A percentile compares a stretch with the other conserved stretches of the same genome.
These are phyloP conservation scores for Globisporangium splendens DNA, from an alignment of 352 stramenopile species.

Conservation along the genomic window DNA sequence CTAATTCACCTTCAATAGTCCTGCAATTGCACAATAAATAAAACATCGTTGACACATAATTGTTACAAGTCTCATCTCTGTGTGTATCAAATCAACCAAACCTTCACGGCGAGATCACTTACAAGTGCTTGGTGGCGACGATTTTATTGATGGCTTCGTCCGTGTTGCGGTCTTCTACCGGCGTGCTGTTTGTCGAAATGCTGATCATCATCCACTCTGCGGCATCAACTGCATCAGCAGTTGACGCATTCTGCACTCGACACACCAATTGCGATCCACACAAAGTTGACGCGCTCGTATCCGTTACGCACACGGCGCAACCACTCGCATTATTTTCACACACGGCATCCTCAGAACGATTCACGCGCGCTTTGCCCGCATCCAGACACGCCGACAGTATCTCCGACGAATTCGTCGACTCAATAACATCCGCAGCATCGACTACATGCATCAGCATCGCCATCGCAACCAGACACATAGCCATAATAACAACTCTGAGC, in stretches of 20 bases:
- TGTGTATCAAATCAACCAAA: no score
- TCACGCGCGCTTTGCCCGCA: conserved; percentile 2
- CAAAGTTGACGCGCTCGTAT: not conserved
- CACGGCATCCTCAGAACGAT: not conserved
- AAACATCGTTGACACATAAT: not conserved
- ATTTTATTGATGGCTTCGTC: not conserved
- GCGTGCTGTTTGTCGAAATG: not conserved
- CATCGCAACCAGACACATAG: no score
- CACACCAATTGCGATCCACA: conserved; percentile 9
- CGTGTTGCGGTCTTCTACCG: not conserved
- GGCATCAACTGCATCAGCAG: not conserved
- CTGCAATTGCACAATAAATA: not conserved
- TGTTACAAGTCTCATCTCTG: not conserved
- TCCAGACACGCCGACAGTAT: not conserved
- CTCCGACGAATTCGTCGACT: no score
- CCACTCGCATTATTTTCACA: not conserved
- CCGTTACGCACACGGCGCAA: conserved; percentile 11
- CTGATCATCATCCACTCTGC: conserved; percentile 7
- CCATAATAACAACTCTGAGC: no score
- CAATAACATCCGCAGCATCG: not conserved
- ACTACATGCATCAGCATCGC: not conserved
- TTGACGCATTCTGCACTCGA: not conserved
- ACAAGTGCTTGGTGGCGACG: conserved; percentile 4
- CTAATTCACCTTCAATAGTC: conserved; percentile 5
- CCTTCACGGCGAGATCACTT: not conserved